A percentile compares a stretch with the other conserved stretches of the same genome.
Conservation (phyloP, 2,329 filamentous ascomycete genomes). For the Atkinsonella texensis region DNA sequence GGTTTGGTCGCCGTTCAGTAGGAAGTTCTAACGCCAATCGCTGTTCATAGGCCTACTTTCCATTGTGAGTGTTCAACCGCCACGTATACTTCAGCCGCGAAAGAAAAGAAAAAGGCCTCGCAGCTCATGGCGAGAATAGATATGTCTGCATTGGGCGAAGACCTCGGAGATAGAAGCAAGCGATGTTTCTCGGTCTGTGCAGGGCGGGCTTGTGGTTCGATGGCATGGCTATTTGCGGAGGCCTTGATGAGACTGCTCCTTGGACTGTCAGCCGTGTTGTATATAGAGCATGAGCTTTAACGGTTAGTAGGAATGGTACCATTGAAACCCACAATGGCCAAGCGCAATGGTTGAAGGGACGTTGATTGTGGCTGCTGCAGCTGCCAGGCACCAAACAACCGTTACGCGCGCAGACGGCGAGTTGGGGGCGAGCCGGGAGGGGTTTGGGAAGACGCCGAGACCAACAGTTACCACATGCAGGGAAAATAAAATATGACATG, state of each 20-base stretch:
- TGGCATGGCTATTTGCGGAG: not conserved
- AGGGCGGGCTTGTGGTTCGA: not conserved
- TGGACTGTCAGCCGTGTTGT: too few relatives aligned
- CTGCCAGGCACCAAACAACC: too few relatives aligned
- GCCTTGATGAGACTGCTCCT: not conserved
- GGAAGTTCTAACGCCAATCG: not conserved
- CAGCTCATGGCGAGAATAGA: conserved; percentile 20
- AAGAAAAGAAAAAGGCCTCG: not conserved
- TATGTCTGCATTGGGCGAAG: conserved; percentile 54
- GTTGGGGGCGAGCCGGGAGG: not conserved
- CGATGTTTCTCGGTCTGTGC: not conserved
- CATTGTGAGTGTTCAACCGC: conserved; percentile 33
- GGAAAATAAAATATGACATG: not conserved
- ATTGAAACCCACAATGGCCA: too few relatives aligned
- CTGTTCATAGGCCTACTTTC: conserved; percentile 44
- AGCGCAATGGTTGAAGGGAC: too few relatives aligned
- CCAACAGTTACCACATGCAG: not conserved
- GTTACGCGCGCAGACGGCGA: too few relatives aligned
- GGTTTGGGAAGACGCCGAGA: not conserved
- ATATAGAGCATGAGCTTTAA: too few relatives aligned
- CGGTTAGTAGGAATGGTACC: too few relatives aligned
- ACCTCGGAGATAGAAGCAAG: conserved; percentile 18
- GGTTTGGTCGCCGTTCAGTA: not conserved
- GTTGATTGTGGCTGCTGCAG: too few relatives aligned
- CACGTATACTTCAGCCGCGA: not conserved